Evolutionary conservation across 495 filamentous ascomycete species (phyloP), one percentile per base, ranked within the genome.

Genomic region (Penicillium coprophilum): DNA sequence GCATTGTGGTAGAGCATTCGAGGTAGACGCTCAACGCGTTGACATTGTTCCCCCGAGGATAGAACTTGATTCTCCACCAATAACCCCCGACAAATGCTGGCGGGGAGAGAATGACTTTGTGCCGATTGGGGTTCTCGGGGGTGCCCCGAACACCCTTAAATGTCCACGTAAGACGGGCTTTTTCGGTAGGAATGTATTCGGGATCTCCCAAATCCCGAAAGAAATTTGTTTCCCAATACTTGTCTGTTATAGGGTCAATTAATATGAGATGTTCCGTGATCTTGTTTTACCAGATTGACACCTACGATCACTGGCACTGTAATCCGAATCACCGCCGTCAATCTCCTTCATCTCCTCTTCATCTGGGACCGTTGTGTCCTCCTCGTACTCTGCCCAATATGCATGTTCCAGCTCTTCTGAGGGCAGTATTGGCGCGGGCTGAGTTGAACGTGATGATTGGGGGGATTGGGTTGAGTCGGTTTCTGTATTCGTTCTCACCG

Each of bases 51-150:
- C 85, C 85, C 41, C 79, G 77, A 15, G 85, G 85, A 57, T 83
- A 88, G 69, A 86, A 86, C 62, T 87, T 87, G 70, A 88, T 83
- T 20, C 80, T 83, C 85, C 85, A 87, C 68, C 85, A 85, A 58
- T 82, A 83, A 34, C 81, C 85, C 2, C 82, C 85, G 55, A 87
- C 72, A 50, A 71, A 76, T 5, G 85, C 78, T 9, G 77, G 65
- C 1, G 79, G 82, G 17, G 85, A 87, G 20, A 79, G 79, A 77
- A 87, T 85, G 53, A 87, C 71, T 51, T 76, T 74, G 31, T 77
- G 76, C 6, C 74, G 74, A 65, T 87, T 87, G 13, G 83, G 84
- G 11, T 76, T 73, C 39, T 86, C 83, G 44, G 75, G 77, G 4
- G 84, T 86, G 11, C 85, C 85, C 48, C 85, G 82, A 44, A 86